Evolutionary conservation across 306 rosid species (phyloP), one percentile per base, ranked within the genome.

Genomic region (Quercus cerris): DNA sequence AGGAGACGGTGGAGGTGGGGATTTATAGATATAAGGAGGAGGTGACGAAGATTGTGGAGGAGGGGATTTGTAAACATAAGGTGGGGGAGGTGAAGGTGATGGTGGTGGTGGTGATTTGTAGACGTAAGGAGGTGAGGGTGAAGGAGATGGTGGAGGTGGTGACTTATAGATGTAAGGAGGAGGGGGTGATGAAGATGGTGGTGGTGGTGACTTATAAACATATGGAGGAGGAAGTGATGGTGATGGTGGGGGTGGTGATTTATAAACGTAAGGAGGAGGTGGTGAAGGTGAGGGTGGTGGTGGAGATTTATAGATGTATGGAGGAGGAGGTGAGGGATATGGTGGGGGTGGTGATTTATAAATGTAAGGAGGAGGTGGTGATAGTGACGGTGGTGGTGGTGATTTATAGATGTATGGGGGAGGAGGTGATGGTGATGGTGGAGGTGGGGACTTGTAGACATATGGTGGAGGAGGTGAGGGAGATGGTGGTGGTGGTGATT

Each of bases 1-100:
- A 1, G 44, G 10, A 2, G 10, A 38, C 0, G 3, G 10, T 0
- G 44, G 10, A 38, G 0, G 10, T 0, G 44, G 44, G 0, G 10
- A 38, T 0, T 38, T 38, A 2, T 38, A 38, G 2, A 38, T 2
- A 1, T 38, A 7, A 38, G 44, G 10, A 38, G 10, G 44, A 1
- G 44, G 44, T 0, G 44, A 35, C 0, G 41, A 9, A 6, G 9
- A 35, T 35, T 2, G 8, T 1, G 41, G 41, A 5, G 41, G 41
- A 1, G 41, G 41, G 0, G 41, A 35, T 0, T 35, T 35, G 41
- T 35, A 35, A 1, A 35, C 2, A 6, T 35, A 35, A 1, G 41
- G 9, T 6, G 41, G 9, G 1, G 41, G 9, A 0, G 41, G 41
- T 0, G 41, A 35, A 0, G 41, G 41, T 0, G 2, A 35, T 6